Evolutionary conservation across 2,329 filamentous ascomycete species (phyloP).

Genomic region (Fusarium agapanthi): DNA sequence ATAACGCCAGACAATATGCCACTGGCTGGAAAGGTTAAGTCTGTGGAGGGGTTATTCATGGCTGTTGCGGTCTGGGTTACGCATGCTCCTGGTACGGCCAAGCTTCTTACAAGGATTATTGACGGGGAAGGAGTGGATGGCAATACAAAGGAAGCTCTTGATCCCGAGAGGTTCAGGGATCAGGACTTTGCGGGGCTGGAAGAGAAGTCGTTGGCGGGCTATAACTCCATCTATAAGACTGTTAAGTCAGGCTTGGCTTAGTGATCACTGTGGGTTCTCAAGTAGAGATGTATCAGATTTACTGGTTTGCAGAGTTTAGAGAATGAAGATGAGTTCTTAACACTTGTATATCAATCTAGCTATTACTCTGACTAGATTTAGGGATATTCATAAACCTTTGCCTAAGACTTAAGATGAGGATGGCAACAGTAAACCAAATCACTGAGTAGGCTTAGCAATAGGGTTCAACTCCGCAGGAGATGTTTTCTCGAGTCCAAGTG

Average conservation of each 20-base stretch:
- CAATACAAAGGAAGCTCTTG: conserved; percentile 8
- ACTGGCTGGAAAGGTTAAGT: conserved; percentile 12
- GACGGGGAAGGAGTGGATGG: conserved; percentile 19
- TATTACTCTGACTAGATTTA: rapidly evolving
- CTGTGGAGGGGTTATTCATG: conserved; percentile 15
- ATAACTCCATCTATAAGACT: conserved; percentile 40
- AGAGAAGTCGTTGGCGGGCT: conserved; percentile 26
- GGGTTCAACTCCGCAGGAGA: conserved; percentile 9
- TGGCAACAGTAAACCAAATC: rapidly evolving
- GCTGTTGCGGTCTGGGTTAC: conserved; percentile 39
- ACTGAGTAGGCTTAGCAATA: background rate
- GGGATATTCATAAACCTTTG: background rate
- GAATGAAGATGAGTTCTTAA: rapidly evolving
- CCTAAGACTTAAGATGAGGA: rapidly evolving
- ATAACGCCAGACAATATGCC: conserved; percentile 43
- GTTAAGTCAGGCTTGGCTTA: background rate
- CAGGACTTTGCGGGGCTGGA: conserved; percentile 17
- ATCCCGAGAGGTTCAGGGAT: conserved; percentile 29
- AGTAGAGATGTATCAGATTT: rapidly evolving
- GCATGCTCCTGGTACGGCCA: conserved; percentile 30
- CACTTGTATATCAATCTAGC: background rate
- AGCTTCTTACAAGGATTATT: conserved; percentile 18
- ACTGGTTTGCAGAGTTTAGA: background rate
- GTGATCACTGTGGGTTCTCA: rapidly evolving
- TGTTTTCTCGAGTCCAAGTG: background rate